Base-by-base conservation (phyloP, 2,329 filamentous ascomycete species). In the Ceratocystis destructans region DNA sequence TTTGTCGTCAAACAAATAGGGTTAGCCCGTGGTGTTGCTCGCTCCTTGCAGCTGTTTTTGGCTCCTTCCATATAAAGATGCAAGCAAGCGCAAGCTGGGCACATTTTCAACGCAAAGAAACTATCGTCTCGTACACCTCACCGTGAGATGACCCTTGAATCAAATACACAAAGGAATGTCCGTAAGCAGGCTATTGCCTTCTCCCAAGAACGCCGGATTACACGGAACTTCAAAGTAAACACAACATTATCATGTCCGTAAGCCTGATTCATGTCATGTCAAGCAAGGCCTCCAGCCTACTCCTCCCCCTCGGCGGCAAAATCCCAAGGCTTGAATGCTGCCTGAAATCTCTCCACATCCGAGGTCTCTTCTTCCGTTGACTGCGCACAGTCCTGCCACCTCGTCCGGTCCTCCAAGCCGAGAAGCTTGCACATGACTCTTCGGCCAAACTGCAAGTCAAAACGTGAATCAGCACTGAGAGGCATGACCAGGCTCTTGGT, bases 381-480 rank as follows among this genome's bases (percentile, higher is more conserved):
- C 77, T 97, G 92, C 41, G 80, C 82, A 70, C 90, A 93, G 71
- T 96, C 88, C 74, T 86, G 86, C 94, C 94, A 99, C 70, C 90
- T 80, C 64, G 87, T 77, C n/a, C 94, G 81, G 57, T 83, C 78
- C 74, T 96, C 90, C 59, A 97, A 76, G 2, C 85, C 84, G 63
- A 99, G 79, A 64, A 99, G 78, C 76, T 96, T 96, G 1, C 90
- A 93, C 74, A 97, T 78, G 3, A 96, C 94, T 57, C 86, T 84
- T 50, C 95, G 82, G 3, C 89, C 91, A 72, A 96, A 97, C 73
- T 97, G 93, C 59, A 96, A 76, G 73, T 96, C 91, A 73, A 99
- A 97, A 15, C 87, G 83, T 69, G 88, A 83, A 20, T 83, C 85
- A 31, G 85, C 78, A 68, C 86, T 83, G 7, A 96, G 80, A 5